Evolutionary conservation across 1,284 basidiomycete genomes (phyloP), one percentile per base, ranked within the genome.

Genomic region (Moesziomyces globuligerus): DNA sequence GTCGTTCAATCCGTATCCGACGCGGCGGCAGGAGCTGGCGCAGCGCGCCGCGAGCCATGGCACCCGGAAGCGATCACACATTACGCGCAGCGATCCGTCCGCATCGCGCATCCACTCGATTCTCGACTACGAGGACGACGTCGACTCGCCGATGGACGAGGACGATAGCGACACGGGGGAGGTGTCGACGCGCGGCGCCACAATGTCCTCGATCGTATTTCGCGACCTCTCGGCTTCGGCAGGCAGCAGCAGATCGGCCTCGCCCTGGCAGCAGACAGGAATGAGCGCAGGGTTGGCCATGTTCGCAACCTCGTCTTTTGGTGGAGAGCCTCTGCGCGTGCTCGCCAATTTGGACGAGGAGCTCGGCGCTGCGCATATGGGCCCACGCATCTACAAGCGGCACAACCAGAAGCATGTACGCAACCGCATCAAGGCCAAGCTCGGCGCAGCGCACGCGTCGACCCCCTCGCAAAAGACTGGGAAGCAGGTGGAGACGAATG

Each of bases 141-240:
- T 50, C 11, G 68, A 66, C 18, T 18, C 43, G 3, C 20, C 23
- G 26, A 58, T 53, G 62, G 38, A 34, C 18, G 38, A 43, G 6
- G 46, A 43, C 21, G 61, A 60, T 18, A 49, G 44, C 13, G 65
- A 71, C 13, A 50, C 57, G 17, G 68, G 57, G 3, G 46, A 56
- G 34, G 59, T 67, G 8, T 72, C 69, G 3, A 40, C 69, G 6
- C 50, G 58, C 4, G 69, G 69, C 17, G 64, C 69, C 9, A 72
- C 62, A 26, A 72, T 72, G 62, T 66, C 69, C n/a, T 67, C 62
- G 8, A 66, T 72, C 46, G 54, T 67, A 1, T 72, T 72, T 23
- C 62, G 69, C 15, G 69, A 72, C 23, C 51, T 71, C 17, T 57
- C 67, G 4, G 34, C 56, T 13, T 59, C 55, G 1, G 44, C 54